A percentile compares a stretch with the other conserved stretches of the same genome.
phyloP scores from a whole-genome alignment of 2,329 filamentous ascomycete genomes.

The Metarhizium guizhouense region DNA sequence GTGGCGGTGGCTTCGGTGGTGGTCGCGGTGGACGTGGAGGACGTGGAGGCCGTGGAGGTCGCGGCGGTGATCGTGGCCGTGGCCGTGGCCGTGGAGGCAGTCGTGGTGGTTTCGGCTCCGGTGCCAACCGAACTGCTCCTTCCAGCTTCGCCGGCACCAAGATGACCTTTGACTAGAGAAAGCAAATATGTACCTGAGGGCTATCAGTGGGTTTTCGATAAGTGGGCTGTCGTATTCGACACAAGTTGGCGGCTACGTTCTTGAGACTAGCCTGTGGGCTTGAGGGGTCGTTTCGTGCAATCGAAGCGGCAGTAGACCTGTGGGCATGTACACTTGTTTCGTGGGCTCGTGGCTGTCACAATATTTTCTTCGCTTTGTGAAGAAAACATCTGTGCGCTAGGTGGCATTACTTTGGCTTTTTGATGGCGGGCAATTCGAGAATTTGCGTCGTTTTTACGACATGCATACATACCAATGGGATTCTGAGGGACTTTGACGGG shows the following conservation, averaged over 20 bases:
- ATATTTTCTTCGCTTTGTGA: constrained; percentile 8
- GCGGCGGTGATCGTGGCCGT: constrained; percentile 34
- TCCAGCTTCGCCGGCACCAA: constrained; percentile 59
- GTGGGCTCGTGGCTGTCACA: constrained; percentile 27
- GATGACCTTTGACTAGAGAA: constrained; percentile 54
- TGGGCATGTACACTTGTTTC: constrained; percentile 35
- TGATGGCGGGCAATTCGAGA: constrained; percentile 20
- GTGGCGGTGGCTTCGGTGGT: constrained; percentile 43
- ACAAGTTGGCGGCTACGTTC: constrained; percentile 24
- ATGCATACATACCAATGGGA: constrained; percentile 23
- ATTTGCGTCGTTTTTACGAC: constrained; percentile 15
- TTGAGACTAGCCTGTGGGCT: constrained; percentile 35
- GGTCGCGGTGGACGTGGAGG: constrained; percentile 44
- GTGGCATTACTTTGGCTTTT: constrained; percentile 22
- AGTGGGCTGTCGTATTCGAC: constrained; percentile 44
- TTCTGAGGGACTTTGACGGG: constrained; percentile 31
- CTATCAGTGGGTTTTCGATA: constrained; percentile 31
- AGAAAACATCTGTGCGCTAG: constrained; percentile 3
- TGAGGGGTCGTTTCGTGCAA: constrained; percentile 40
- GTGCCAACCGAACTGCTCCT: constrained; percentile 30
- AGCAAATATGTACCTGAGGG: constrained; percentile 27
- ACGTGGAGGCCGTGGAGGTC: constrained; percentile 31
- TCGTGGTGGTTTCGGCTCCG: constrained; percentile 42
- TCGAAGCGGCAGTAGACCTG: constrained; percentile 43
- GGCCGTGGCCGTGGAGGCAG: constrained; percentile 40